Evolutionary conservation across 257 asterid genomes (phyloP).

Genomic region (Petunia axillaris): DNA sequence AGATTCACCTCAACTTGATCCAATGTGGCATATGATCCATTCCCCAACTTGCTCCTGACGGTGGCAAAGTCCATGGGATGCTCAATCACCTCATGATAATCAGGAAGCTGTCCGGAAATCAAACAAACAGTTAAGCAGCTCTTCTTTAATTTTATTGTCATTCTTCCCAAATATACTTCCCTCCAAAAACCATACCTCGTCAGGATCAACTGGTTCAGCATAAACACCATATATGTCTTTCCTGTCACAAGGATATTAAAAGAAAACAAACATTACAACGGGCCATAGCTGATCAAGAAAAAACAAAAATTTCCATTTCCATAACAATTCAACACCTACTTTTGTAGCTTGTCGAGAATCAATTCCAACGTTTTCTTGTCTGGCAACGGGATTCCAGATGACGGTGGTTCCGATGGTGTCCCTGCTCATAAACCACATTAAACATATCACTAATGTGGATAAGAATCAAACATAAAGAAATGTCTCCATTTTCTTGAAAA

Average conservation of each 20-base stretch:
- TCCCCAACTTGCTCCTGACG: conserved; percentile 80
- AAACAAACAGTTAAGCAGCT: neutral
- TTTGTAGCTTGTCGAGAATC: conserved; percentile 92
- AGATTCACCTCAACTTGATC: conserved; percentile 78
- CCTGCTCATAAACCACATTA: conserved; percentile 45
- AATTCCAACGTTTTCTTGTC: conserved; percentile 82
- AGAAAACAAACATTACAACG: conserved; percentile 36
- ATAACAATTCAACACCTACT: conserved; percentile 51
- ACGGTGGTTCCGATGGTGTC: conserved; percentile 53
- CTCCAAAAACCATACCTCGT: conserved; percentile 63
- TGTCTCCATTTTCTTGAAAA: conserved; percentile 4
- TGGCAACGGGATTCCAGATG: conserved; percentile 61
- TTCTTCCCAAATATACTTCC: conserved; percentile 25
- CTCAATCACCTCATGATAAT: conserved; percentile 86
- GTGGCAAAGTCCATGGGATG: conserved; percentile 98
- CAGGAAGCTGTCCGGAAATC: conserved; percentile 76
- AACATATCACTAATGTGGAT: neutral
- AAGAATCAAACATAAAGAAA: neutral
- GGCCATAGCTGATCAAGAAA: conserved; percentile 8
- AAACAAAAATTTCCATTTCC: neutral
- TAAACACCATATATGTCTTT: conserved; percentile 92
- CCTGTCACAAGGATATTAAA: conserved; percentile 59
- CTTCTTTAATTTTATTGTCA: neutral
- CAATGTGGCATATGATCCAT: conserved; percentile 69
- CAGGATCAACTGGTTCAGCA: conserved; percentile 99